phyloP scores from a whole-genome alignment of 768 basidiomycete genomes.

The Mycena belliarum region DNA sequence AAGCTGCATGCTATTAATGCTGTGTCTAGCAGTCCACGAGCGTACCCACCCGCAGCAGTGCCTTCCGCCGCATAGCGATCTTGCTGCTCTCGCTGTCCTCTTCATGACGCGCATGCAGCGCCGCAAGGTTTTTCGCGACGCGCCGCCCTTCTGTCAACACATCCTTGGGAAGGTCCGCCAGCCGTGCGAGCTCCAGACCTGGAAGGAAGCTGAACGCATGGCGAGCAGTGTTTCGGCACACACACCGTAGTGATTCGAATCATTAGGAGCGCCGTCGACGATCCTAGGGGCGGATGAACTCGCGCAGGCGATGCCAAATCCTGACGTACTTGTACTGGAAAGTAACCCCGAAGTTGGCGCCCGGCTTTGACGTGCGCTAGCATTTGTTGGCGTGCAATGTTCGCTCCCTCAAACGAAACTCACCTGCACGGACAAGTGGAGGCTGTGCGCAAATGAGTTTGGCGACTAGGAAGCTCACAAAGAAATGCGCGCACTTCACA shows the following conservation, averaged over 20 bases:
- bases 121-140: constrained; percentile 60
- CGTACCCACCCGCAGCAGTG: constrained; percentile 59
- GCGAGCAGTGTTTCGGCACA: neutral
- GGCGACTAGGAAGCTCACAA: neutral
- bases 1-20: constrained; percentile 45
- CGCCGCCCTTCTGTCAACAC: constrained; percentile 64
- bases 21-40: neutral
- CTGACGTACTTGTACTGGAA: constrained; percentile 74
- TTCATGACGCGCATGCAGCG: constrained; percentile 56
- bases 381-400: neutral
- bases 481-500: constrained; percentile 61
- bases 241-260: constrained; percentile 72
- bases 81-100: constrained; percentile 63
- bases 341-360: constrained; percentile 62
- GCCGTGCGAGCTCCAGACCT: constrained; percentile 88
- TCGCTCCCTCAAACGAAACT: neutral
- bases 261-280: constrained; percentile 66
- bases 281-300: constrained; percentile 47
- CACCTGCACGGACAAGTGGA: constrained; percentile 84
- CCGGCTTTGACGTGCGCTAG: constrained; percentile 58
- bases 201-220: neutral
- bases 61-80: constrained; percentile 62
- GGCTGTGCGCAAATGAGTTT: constrained; percentile 39
- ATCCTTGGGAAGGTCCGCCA: constrained; percentile 81
- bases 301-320: no score